Percentiles rank a stretch among this genome's conserved stretches.
Conservation (phyloP, 306 rosid genomes). For the Potentilla sterilis region DNA sequence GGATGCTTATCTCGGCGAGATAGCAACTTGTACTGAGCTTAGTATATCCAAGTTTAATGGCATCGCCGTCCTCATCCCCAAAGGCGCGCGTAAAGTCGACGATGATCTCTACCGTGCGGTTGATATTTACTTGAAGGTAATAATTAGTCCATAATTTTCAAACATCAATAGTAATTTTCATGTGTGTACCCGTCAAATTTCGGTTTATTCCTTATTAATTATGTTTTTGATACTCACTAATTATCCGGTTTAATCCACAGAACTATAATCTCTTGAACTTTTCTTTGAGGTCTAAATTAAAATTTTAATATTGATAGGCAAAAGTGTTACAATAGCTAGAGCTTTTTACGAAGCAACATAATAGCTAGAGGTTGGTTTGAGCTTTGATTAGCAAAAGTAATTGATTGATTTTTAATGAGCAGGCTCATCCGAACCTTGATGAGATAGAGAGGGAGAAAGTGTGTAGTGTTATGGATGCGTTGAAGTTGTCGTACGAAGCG, state of each 20-base stretch:
- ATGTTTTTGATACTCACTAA: no score
- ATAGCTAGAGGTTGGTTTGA: background rate
- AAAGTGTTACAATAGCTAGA: no score
- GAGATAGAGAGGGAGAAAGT: conserved; percentile 85
- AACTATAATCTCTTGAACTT: background rate
- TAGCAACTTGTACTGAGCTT: conserved; percentile 57
- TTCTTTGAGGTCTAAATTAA: background rate
- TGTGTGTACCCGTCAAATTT: no score
- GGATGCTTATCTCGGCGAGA: conserved; percentile 56
- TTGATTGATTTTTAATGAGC: background rate
- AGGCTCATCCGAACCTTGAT: conserved; percentile 80
- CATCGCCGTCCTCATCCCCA: conserved; percentile 58
- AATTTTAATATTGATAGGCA: background rate
- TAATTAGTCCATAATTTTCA: background rate
- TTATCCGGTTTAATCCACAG: no score
- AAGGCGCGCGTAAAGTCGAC: conserved; percentile 60
- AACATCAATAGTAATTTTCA: no score
- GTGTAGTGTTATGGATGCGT: conserved; percentile 81
- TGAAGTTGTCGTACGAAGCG: conserved; percentile 75
- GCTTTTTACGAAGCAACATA: no score
- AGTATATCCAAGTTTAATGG: conserved; percentile 70
- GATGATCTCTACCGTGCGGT: conserved; percentile 81
- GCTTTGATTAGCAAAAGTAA: background rate
- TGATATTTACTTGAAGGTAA: conserved; percentile 77
- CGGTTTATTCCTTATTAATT: no score